Conservation (phyloP, 2,329 filamentous ascomycete species). For the Madurella mycetomatis region DNA sequence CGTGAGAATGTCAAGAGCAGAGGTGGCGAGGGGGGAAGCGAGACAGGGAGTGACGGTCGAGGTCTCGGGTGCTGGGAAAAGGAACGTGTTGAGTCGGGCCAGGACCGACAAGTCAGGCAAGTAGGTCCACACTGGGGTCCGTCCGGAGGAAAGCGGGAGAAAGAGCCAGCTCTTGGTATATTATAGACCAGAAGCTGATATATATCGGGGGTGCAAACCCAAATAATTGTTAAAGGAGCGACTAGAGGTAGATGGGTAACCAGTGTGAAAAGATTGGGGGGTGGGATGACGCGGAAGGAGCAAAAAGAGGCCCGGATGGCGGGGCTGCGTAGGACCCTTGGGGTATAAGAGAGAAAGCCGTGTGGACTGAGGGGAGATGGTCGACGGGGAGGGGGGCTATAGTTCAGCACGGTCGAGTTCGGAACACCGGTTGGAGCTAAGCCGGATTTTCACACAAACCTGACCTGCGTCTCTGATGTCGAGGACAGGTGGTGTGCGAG, state of each 20-base stretch:
- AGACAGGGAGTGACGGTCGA: constrained; percentile 22
- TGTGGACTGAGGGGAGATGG: constrained; percentile 38
- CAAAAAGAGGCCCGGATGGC: constrained; percentile 39
- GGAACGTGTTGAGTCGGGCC: constrained; percentile 32
- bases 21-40: constrained; percentile 17
- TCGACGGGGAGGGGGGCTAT: constrained; percentile 30
- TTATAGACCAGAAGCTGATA: constrained; percentile 41
- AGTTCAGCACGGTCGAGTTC: constrained; percentile 42
- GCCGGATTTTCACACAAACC: constrained; percentile 45
- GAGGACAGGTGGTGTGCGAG: constrained; percentile 33
- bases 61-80: constrained; percentile 26
- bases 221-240: constrained; percentile 45
- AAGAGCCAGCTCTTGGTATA: constrained; percentile 54
- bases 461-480: constrained; percentile 33
- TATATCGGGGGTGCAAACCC: constrained; percentile 37
- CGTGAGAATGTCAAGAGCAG: constrained; percentile 31
- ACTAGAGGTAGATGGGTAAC: constrained; percentile 40
- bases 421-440: constrained; percentile 49
- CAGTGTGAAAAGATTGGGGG: constrained; percentile 34
- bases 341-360: constrained; percentile 49
- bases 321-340: constrained; percentile 47
- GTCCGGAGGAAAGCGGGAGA: constrained; percentile 41
- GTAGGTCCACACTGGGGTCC: constrained; percentile 35
- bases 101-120: constrained; percentile 42
- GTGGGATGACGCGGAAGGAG: constrained; percentile 44